These are phyloP conservation scores for Hypholoma fasciculare DNA, from an alignment of 768 basidiomycete genomes.

Conservation along the genomic window DNA sequence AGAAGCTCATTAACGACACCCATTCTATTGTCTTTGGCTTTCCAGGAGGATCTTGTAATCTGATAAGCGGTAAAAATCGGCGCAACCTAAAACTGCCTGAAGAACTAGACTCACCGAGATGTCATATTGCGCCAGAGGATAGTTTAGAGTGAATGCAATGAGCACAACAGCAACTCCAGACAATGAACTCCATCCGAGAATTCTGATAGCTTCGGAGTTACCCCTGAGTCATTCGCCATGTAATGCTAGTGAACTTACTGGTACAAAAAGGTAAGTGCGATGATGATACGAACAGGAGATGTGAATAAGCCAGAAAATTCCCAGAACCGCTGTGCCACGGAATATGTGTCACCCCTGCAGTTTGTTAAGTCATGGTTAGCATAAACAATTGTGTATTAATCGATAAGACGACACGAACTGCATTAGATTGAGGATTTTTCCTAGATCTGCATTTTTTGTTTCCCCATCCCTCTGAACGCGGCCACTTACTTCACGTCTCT, in stretches of 20 bases:
- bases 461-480: conserved; percentile 37
- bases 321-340: conserved; percentile 73
- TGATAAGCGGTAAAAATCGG: conserved; percentile 21
- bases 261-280: conserved; percentile 73
- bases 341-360: conserved; percentile 66
- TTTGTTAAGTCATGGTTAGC: not conserved
- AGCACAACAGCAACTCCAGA: conserved; percentile 68
- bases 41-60: conserved; percentile 59
- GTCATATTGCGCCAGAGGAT: conserved; percentile 66
- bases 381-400: not conserved
- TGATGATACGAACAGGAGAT: conserved; percentile 61
- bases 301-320: conserved; percentile 65
- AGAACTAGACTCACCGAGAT: conserved; percentile 45
- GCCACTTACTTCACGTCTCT: conserved; percentile 56
- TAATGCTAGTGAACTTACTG: conserved; percentile 40
- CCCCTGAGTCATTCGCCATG: not conserved
- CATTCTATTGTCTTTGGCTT: conserved; percentile 69
- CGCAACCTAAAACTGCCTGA: not conserved
- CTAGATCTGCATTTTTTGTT: conserved; percentile 54
- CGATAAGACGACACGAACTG: conserved; percentile 44
- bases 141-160: conserved; percentile 62
- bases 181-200: conserved; percentile 79
- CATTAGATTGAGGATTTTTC: conserved; percentile 75
- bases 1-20: conserved; percentile 73
- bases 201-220: conserved; percentile 33